Evolutionary conservation across 2,329 filamentous ascomycete genomes (phyloP).

Genomic region (Magnaporthales sp.): DNA sequence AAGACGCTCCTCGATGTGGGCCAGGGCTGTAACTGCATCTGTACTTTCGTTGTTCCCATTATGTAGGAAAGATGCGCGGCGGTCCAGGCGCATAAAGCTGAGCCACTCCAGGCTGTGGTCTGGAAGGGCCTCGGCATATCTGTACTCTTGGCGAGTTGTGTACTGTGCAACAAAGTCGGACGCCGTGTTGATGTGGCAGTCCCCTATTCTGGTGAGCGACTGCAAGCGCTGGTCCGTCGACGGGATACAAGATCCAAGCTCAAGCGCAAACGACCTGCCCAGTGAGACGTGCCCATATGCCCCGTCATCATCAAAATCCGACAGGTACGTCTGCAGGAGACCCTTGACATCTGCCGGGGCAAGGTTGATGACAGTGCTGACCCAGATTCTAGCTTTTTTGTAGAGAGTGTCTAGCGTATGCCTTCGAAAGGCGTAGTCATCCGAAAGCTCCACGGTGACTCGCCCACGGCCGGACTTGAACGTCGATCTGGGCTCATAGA

Average conservation of each 20-base stretch:
- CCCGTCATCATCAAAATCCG: constrained; percentile 86
- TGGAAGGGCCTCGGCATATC: constrained; percentile 69
- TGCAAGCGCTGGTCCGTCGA: constrained; percentile 76
- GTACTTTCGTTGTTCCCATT: constrained; percentile 43
- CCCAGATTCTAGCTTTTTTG: constrained; percentile 70
- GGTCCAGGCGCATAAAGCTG: constrained; percentile 47
- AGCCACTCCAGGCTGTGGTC: constrained; percentile 61
- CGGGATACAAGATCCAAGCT: constrained; percentile 84
- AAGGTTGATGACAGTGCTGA: constrained; percentile 69
- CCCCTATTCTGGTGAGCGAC: constrained; percentile 68
- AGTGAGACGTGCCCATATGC: constrained; percentile 87
- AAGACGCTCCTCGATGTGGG: constrained; percentile 64
- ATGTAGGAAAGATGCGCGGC: constrained; percentile 42
- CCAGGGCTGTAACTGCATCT: constrained; percentile 56
- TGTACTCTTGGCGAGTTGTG: constrained; percentile 91
- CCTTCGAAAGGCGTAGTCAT: constrained; percentile 78
- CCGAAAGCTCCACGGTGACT: constrained; percentile 83
- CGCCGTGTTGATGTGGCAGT: constrained; percentile 75
- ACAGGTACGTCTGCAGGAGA: constrained; percentile 89
- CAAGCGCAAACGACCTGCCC: constrained; percentile 86
- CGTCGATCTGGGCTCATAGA: constrained; percentile 78
- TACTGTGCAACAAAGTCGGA: constrained; percentile 97
- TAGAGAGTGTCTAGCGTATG: constrained; percentile 72
- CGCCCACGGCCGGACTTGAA: constrained; percentile 71
- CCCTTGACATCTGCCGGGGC: constrained; percentile 93